Evolutionary conservation across 1,139 yeast genomes (phyloP), one percentile per base, ranked within the genome.

Genomic region (Blastobotrys elegans): DNA sequence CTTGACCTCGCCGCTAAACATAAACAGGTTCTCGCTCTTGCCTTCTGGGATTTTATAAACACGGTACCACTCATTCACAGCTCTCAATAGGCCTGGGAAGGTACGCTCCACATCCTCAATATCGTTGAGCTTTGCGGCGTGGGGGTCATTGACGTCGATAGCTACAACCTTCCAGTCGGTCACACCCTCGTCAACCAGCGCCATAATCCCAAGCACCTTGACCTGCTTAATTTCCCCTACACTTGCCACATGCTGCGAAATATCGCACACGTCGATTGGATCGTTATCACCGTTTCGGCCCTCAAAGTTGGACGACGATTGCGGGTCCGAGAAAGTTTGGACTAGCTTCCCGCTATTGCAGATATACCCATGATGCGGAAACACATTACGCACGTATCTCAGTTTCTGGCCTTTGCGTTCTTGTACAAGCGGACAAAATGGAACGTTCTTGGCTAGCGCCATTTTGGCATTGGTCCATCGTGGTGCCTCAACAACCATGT

Each of bases 301-400:
- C 40, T 77, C 72, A 49, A 71, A 77, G 36, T 70, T 69, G 54
- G 73, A 73, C 44, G 58, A 59, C 39, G 64, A 61, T 51, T 74
- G 71, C 31, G 83, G 82, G 59, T 80, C 82, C 63, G 92, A 98
- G 97, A 97, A 92, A 24, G 98, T 92, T 72, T 90, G 97, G 42
- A 98, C 97, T 68, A 92, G 77, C n/a, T 97, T 97, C 54, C 98
- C 97, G 66, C 90, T 90, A 71, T 90, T 90, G 71, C 87, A 95
- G 54, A 92, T 88, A 71, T 90, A 90, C 24, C 98, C 98, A 65
- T 87, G 90, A 74, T 84, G 94, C 30, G 98, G 98, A 77, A 87
- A 90, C 55, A 94, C 75, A 76, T 92, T 92, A 68, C 94, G 82
- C 47, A 90, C 94, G 61, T 82, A 90, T 79, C 74, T 62, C 58